A percentile compares a stretch with the other conserved stretches of the same genome.
phyloP scores from a whole-genome alignment of 164 flowering plant species.

The Kalanchoe fedtschenkoi region DNA sequence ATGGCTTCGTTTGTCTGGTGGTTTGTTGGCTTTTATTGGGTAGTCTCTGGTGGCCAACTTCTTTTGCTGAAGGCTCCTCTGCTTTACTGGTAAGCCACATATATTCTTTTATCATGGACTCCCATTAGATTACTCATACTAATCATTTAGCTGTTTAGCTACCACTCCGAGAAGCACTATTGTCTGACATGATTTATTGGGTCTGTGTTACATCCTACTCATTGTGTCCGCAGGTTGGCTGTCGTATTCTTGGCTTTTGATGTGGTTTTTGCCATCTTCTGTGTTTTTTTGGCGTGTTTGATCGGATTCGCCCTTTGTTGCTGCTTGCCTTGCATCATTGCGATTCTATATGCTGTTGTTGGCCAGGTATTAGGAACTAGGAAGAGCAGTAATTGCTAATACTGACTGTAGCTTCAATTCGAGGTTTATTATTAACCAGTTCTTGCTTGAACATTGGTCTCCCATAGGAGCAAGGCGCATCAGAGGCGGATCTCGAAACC shows the following conservation, averaged over 20 bases:
- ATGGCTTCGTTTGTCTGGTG: constrained; percentile 93
- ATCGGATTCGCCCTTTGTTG: constrained; percentile 97
- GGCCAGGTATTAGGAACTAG: constrained; percentile 90
- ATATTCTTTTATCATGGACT: background rate
- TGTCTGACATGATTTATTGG: background rate
- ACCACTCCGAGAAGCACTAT: background rate
- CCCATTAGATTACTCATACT: background rate
- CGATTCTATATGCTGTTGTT: constrained; percentile 90
- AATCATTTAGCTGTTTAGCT: background rate
- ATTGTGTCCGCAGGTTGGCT: constrained; percentile 67
- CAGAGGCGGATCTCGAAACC: constrained; percentile 77
- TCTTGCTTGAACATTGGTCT: background rate
- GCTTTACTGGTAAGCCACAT: constrained; percentile 60
- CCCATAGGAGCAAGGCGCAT: constrained; percentile 80
- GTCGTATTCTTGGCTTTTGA: constrained; percentile 95
- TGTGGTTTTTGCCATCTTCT: constrained; percentile 94
- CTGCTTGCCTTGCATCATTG: constrained; percentile 98
- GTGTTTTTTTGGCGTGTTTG: constrained; percentile 92
- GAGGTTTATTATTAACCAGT: background rate
- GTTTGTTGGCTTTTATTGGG: constrained; percentile 98
- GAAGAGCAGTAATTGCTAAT: background rate
- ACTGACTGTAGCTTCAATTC: background rate
- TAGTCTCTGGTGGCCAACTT: constrained; percentile 74
- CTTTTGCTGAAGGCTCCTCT: constrained; percentile 71
- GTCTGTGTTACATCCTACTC: background rate